These are phyloP conservation scores for Glycine soja DNA, from an alignment of 306 rosid genomes.

Conservation along the genomic window DNA sequence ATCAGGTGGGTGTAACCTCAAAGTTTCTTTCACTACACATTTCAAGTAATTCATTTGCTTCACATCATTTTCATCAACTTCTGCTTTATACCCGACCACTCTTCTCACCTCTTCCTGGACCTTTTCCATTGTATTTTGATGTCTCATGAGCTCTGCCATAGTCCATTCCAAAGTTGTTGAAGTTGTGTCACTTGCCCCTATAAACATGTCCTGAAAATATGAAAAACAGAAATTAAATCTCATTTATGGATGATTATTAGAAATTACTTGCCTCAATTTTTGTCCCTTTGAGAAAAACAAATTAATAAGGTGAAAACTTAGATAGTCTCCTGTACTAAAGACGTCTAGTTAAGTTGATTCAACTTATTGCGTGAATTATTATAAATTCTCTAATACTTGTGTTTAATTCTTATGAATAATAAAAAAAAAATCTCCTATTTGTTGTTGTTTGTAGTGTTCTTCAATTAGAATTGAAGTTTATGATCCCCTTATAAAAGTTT, in stretches of 20 bases:
- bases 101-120: slow-evolving; percentile 63
- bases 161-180: slow-evolving; percentile 55
- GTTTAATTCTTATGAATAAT: too few species aligned
- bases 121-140: slow-evolving; percentile 56
- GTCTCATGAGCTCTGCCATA: slow-evolving; percentile 55
- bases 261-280: neutral
- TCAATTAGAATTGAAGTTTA: too few species aligned
- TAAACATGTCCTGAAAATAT: slow-evolving; percentile 60
- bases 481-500: too few species aligned
- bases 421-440: too few species aligned
- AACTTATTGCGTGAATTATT: too few species aligned
- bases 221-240: neutral
- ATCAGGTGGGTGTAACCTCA: slow-evolving; percentile 60
- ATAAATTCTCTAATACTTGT: too few species aligned
- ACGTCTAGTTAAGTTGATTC: too few species aligned
- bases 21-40: slow-evolving; percentile 55
- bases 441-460: too few species aligned
- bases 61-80: slow-evolving; percentile 46
- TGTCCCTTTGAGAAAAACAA: too few species aligned
- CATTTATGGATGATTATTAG: neutral
- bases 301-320: too few species aligned
- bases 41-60: slow-evolving; percentile 57
- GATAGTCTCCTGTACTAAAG: too few species aligned
- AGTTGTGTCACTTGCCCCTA: slow-evolving; percentile 52
- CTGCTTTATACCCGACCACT: slow-evolving; percentile 49